Base-by-base conservation (phyloP, 1,139 yeast species). In the Nakaseomyces delphensis region DNA sequence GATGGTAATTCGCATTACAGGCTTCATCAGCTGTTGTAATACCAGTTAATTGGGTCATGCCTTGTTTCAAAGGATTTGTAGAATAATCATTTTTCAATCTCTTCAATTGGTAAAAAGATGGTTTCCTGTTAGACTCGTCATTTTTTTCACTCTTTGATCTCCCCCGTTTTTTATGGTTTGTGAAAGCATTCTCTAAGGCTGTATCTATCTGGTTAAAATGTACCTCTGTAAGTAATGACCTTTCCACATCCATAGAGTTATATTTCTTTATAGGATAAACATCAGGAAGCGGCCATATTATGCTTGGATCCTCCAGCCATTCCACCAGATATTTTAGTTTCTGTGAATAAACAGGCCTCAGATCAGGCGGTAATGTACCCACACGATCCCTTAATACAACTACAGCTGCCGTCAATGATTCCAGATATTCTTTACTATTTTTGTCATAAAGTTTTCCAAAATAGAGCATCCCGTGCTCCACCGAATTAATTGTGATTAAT, bases 311-410 rank as follows among this genome's bases (percentile, higher is more conserved):
- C 40, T 70, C 71, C 40, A 83, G 67, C 77, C 91, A 87, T 24
- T 70, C 71, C 1, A 70, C 64, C 41, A 89, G 68, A 51, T 79
- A 83, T 8, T 70, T 69, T 49, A 87, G 67, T 44, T 80, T 75
- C 50, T 80, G 83, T 37, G 77, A 70, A 59, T 82, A 85, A 13
- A 84, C 76, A 8, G 93, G 89, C 56, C 83, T 71, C 40, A 86
- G 65, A 53, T 82, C 94, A 0, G 86, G 82, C 2, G 96, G 94
- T 38, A 89, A 62, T 36, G 76, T 73, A 4, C 97, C 97, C n/a
- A 83, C 86, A 47, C 79, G 73, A 52, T 83, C 94, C 53, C 96
- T 68, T 43, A 86, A 64, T 37, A 89, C 86, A 3, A 87, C 96
- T 13, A 83, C 74, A 1, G 95, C 86, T 0, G 95, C 85, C 1